phyloP scores from a whole-genome alignment of 2,329 filamentous ascomycete genomes.

The Diaporthe sp. region DNA sequence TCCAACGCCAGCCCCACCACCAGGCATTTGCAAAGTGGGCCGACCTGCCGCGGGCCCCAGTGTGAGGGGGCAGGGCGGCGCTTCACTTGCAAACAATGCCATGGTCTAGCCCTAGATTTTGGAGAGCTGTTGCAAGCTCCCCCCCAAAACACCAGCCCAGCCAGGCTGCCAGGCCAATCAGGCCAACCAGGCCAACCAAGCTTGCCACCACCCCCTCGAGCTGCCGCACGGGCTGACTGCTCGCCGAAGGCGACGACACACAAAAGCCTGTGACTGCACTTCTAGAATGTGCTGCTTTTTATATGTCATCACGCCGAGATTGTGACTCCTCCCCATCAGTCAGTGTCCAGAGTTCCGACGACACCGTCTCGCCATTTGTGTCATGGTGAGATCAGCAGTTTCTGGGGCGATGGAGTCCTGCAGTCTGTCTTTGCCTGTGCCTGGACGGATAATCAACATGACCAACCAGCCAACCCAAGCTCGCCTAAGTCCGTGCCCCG shows the following conservation, averaged over 20 bases:
- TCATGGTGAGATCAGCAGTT: slow-evolving; percentile 19
- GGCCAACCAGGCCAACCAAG: neutral
- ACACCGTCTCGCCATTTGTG: neutral
- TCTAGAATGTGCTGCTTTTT: neutral
- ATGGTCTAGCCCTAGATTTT: slow-evolving; percentile 32
- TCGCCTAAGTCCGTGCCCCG: slow-evolving; percentile 22
- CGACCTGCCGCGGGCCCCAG: slow-evolving; percentile 15
- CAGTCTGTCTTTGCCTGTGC: neutral
- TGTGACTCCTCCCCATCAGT: neutral
- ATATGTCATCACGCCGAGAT: neutral
- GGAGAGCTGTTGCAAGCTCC: slow-evolving; percentile 19
- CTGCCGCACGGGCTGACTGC: neutral
- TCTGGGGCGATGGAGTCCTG: neutral
- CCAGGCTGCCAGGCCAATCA: neutral
- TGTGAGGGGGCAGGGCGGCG: neutral
- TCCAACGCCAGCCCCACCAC: slow-evolving; percentile 31
- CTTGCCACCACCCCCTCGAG: neutral
- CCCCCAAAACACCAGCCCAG: slow-evolving; percentile 6
- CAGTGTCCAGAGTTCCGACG: neutral
- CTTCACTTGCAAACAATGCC: slow-evolving; percentile 28
- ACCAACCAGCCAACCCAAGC: neutral
- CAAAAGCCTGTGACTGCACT: neutral
- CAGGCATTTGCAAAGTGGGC: slow-evolving; percentile 32
- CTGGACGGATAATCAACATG: neutral
- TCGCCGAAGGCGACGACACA: neutral